phyloP scores from a whole-genome alignment of 2,329 filamentous ascomycete genomes.

The Sarocladium strictum region DNA sequence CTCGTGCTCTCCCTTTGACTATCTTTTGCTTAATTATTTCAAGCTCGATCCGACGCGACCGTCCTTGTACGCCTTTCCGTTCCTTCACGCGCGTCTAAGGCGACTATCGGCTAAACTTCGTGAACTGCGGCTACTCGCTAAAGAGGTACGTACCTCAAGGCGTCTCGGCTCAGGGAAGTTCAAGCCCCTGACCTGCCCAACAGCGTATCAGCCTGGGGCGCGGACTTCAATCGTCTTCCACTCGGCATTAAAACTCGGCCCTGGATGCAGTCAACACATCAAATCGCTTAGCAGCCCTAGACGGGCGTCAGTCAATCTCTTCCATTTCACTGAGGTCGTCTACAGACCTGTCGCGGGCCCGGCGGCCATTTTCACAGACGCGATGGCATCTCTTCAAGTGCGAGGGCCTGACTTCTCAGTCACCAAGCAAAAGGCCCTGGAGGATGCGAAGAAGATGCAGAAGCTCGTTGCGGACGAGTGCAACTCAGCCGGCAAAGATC shows the following conservation, averaged over 20 bases:
- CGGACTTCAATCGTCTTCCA: neutral
- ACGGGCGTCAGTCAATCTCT: neutral
- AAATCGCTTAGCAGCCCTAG: neutral
- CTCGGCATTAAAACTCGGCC: neutral
- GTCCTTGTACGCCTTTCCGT: neutral
- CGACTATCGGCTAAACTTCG: neutral
- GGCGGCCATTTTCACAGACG: slow-evolving; percentile 6
- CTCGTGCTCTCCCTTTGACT: too few species aligned
- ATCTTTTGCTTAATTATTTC: neutral
- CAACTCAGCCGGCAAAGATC: slow-evolving; percentile 50
- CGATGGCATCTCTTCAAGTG: slow-evolving; percentile 37
- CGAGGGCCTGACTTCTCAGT: slow-evolving; percentile 35
- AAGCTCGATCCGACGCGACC: neutral
- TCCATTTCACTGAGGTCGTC: too few species aligned
- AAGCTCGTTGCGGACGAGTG: slow-evolving; percentile 56
- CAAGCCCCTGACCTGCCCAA: neutral
- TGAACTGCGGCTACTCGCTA: neutral
- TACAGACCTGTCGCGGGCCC: neutral
- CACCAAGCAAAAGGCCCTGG: slow-evolving; percentile 54
- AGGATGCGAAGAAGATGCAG: slow-evolving; percentile 69
- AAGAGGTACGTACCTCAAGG: neutral
- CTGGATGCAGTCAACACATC: neutral
- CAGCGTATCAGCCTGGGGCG: neutral
- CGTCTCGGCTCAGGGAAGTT: neutral
- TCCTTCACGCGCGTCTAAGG: neutral